phyloP scores from a whole-genome alignment of 2,329 filamentous ascomycete genomes.

The Talaromyces verruculosus region DNA sequence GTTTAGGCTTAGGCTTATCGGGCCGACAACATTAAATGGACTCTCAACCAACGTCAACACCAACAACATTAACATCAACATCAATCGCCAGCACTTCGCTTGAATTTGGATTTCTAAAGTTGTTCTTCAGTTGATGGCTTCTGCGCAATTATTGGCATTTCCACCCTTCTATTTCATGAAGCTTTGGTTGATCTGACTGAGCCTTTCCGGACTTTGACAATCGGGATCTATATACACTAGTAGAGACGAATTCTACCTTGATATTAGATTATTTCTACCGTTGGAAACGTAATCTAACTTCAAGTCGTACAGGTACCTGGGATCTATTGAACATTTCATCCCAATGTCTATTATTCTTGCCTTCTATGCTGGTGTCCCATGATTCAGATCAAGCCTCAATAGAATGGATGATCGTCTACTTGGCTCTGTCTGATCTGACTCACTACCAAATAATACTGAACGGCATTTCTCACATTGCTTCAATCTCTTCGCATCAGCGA shows the following conservation, averaged over 20 bases:
- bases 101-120: neutral
- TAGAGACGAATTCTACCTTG: neutral
- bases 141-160: neutral
- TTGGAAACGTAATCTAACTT: neutral
- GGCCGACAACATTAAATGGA: conserved; percentile 2
- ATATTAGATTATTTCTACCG: neutral
- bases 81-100: neutral
- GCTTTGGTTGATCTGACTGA: neutral
- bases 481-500: neutral
- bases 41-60: neutral
- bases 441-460: neutral
- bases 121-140: too few relatives aligned
- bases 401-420: neutral
- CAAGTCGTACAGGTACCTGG: neutral
- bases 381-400: neutral
- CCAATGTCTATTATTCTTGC: neutral
- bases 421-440: neutral
- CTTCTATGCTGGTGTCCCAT: neutral
- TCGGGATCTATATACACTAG: neutral
- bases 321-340: neutral
- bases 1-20: neutral
- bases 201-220: neutral
- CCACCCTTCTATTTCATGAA: neutral
- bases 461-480: neutral
- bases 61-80: neutral